Evolutionary conservation across 1,284 basidiomycete genomes (phyloP).

Genomic region (Violaceomyces palustris): DNA sequence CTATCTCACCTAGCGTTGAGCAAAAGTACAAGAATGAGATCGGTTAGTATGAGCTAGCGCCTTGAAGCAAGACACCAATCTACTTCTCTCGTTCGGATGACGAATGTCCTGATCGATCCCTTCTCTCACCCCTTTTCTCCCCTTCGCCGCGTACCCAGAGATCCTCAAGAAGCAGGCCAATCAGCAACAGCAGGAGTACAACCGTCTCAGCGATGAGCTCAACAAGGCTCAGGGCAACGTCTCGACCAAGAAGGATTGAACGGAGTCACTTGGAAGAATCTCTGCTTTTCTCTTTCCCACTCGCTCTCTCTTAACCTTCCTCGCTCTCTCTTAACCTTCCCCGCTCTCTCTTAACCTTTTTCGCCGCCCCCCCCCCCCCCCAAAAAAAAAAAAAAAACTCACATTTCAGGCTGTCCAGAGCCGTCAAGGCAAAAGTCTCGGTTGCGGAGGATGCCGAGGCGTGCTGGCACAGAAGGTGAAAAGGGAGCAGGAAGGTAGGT

Average conservation of each 20-base stretch:
- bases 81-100: background rate
- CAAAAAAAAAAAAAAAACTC: too few relatives aligned
- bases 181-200: conserved; percentile 51
- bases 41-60: conserved; percentile 7
- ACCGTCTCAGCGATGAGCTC: conserved; percentile 49
- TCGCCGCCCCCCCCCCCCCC: too few relatives aligned
- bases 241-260: conserved; percentile 43
- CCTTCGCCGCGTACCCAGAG: conserved; percentile 14
- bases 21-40: conserved; percentile 33
- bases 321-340: too few relatives aligned
- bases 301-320: too few relatives aligned
- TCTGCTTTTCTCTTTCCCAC: too few relatives aligned
- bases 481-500: too few relatives aligned
- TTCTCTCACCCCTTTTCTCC: background rate
- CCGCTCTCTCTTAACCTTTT: too few relatives aligned
- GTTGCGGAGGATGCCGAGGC: too few relatives aligned
- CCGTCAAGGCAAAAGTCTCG: too few relatives aligned
- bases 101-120: background rate
- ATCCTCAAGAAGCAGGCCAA: conserved; percentile 50
- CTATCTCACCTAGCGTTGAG: conserved; percentile 37
- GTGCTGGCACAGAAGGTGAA: too few relatives aligned
- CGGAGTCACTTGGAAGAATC: too few relatives aligned
- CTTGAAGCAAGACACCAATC: background rate
- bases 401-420: too few relatives aligned
- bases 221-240: conserved; percentile 32